Base-by-base conservation (phyloP, 768 basidiomycete species). In the Leccinum barrowsii region DNA sequence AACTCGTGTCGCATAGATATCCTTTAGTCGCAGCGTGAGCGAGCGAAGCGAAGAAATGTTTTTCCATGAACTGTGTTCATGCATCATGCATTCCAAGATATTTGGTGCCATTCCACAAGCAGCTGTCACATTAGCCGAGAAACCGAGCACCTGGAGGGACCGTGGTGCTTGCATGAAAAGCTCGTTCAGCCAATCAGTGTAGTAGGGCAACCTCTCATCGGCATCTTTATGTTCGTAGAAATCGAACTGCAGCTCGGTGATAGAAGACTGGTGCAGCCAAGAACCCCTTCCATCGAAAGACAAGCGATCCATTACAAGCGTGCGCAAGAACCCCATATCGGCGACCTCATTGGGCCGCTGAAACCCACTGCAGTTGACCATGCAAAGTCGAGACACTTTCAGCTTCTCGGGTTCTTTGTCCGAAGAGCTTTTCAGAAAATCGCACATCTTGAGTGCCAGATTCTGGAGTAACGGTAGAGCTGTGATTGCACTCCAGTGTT, bases 401-500 rank as follows among this genome's bases (percentile, higher is more conserved):
- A 42, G 17, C 40, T 42, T 42, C 40, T 42, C n/a, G 13, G 15
- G 40, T 34, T 34, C 12, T 34, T 12, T 12, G 32, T 34, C 34
- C 34, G 12, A 12, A 34, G 34, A 34, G n/a, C 40, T 42, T 19
- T 7, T 17, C n/a, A 19, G 15, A 42, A 42, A 42, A 42, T 0
- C 0, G 47, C 66, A 65, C 2, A 0, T 0, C 1, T 40, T 0
- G 26, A 72, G 70, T 11, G 49, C 28, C 2, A 70, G 59, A 13
- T 48, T n/a, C 48, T 67, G 53, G 47, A 70, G 70, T 17, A 28
- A 47, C 4, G 15, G n/a, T 2, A 70, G 49, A 5, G 48, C 7
- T 26, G 48, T 49, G 3, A 72, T 58, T 5, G 49, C 58, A 4
- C 32, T 1, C 65, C 70, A 70, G 48, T 70, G 52, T 1, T 57